These are phyloP conservation scores for Ustilago lituana DNA, from an alignment of 1,284 basidiomycete genomes.

Conservation along the genomic window DNA sequence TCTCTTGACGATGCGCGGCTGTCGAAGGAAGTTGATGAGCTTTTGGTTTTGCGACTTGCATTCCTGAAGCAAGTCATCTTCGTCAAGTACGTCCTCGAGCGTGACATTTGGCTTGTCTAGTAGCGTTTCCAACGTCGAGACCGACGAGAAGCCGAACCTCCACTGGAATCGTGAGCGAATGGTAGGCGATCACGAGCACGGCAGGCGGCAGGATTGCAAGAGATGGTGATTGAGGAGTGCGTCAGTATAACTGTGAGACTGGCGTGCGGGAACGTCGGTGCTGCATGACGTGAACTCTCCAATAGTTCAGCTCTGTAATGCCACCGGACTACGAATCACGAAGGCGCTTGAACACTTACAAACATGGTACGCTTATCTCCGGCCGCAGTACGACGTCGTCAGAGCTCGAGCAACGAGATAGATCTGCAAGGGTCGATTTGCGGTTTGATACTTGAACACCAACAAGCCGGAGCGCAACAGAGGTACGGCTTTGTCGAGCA, in stretches of 20 bases:
- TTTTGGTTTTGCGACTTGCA: slow-evolving; percentile 93
- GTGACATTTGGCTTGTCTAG: slow-evolving; percentile 68
- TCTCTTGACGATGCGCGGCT: slow-evolving; percentile 80
- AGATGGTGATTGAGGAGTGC: neutral
- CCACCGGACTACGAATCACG: neutral
- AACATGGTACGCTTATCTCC: slow-evolving; percentile 24
- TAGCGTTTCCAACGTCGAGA: slow-evolving; percentile 61
- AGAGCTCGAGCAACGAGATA: neutral
- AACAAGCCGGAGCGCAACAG: no score
- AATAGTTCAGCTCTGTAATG: no score
- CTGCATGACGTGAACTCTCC: neutral
- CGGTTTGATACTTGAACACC: neutral
- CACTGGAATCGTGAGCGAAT: slow-evolving; percentile 36
- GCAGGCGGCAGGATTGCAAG: neutral
- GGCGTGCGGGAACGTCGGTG: neutral
- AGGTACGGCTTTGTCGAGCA: no score
- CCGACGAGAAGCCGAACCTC: slow-evolving; percentile 64
- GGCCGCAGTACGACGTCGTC: slow-evolving; percentile 7
- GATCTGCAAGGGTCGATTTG: neutral
- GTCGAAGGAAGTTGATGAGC: slow-evolving; percentile 83
- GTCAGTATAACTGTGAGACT: no score
- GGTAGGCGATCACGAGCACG: neutral
- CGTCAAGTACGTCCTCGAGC: slow-evolving; percentile 90
- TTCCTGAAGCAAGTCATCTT: slow-evolving; percentile 92
- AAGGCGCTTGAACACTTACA: slow-evolving; percentile 19